These are phyloP conservation scores for Neonectria ditissima DNA, from an alignment of 2,329 filamentous ascomycete species.

Conservation along the genomic window DNA sequence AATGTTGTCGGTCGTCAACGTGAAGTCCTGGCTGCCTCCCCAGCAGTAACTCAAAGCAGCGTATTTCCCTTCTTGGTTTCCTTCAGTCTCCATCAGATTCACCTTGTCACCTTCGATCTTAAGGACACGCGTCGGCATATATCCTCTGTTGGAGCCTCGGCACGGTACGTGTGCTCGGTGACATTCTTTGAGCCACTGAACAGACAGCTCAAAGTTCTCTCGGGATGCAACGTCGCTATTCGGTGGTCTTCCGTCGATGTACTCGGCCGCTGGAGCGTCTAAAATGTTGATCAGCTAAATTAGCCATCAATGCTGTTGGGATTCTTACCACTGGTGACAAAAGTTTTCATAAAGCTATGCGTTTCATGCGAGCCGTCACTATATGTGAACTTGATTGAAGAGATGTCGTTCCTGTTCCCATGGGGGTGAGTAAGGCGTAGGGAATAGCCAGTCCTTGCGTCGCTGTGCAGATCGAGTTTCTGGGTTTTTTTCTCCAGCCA, in stretches of 20 bases:
- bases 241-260: background rate
- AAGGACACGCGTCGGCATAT: background rate
- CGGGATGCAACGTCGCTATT: background rate
- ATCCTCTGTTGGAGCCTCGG: background rate
- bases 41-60: background rate
- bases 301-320: background rate
- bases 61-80: background rate
- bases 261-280: background rate
- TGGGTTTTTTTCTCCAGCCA: background rate
- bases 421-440: background rate
- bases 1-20: background rate
- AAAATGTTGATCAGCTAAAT: background rate
- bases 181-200: background rate
- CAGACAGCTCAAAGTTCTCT: background rate
- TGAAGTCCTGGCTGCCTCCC: background rate
- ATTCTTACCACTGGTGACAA: background rate
- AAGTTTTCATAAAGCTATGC: background rate
- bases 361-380: background rate
- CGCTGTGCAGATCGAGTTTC: background rate
- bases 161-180: background rate
- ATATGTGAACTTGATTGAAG: background rate
- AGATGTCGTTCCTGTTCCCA: background rate
- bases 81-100: background rate
- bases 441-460: background rate
- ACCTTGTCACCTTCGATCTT: background rate